Conservation (phyloP, 2,329 filamentous ascomycete species). For the Scedosporium minutisporum region DNA sequence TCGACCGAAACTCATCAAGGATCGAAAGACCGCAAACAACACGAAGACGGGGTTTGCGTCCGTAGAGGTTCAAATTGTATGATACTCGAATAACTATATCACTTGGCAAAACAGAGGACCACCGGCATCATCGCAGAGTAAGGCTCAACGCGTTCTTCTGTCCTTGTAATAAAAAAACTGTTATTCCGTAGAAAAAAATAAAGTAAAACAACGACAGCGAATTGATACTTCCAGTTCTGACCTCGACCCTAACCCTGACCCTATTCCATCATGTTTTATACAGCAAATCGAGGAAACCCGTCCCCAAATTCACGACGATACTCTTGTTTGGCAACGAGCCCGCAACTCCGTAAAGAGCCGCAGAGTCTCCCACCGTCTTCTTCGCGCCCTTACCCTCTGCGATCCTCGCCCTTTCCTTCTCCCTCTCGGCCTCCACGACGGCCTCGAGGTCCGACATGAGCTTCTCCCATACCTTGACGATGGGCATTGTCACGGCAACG, state of each 20-base stretch:
- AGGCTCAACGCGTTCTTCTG: too few species aligned
- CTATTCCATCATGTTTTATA: slow-evolving; percentile 62
- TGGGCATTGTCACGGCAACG: slow-evolving; percentile 83
- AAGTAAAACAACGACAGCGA: too few species aligned
- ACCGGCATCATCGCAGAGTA: too few species aligned
- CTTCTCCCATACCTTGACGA: slow-evolving; percentile 70
- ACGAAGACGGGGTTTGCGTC: too few species aligned
- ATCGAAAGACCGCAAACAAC: too few species aligned
- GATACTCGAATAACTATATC: too few species aligned
- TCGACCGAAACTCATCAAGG: too few species aligned
- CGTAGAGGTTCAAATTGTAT: too few species aligned
- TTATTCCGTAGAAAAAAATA: too few species aligned
- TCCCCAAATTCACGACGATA: slow-evolving; percentile 82
- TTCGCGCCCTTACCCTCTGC: slow-evolving; percentile 58
- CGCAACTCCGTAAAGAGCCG: slow-evolving; percentile 88
- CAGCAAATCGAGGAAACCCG: slow-evolving; percentile 82
- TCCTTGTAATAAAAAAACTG: too few species aligned
- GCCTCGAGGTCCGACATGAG: slow-evolving; percentile 64
- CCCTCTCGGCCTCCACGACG: slow-evolving; percentile 62
- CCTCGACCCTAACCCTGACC: not conserved
- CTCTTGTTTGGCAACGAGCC: slow-evolving; percentile 93
- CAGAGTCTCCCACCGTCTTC: slow-evolving; percentile 67
- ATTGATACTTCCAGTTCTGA: not conserved
- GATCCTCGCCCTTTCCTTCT: slow-evolving; percentile 65
- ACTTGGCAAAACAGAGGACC: too few species aligned